Conservation (phyloP, 2,329 filamentous ascomycete genomes). For the Fonsecaea erecta region DNA sequence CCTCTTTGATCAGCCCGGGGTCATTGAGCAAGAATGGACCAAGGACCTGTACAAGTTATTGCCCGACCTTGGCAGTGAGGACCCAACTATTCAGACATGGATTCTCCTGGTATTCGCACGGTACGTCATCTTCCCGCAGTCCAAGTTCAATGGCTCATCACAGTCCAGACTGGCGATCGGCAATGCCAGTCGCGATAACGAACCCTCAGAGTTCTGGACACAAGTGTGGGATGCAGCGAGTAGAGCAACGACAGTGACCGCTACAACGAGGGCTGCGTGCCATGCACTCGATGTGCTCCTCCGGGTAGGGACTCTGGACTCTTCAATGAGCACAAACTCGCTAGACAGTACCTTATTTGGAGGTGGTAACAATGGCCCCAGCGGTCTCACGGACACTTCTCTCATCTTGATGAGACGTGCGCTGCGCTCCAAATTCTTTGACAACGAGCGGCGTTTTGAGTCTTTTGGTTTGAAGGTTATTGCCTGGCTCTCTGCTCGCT, state of each 20-base stretch:
- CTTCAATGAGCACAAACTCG: constrained; percentile 12
- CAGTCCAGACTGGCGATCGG: constrained; percentile 4
- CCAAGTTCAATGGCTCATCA: not conserved
- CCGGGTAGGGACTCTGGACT: constrained; percentile 13
- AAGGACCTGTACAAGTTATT: constrained; percentile 13
- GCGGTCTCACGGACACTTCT: constrained; percentile 77
- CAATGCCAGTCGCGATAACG: not conserved
- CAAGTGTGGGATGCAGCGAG: constrained; percentile 31
- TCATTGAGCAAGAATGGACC: constrained; percentile 9
- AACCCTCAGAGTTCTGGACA: constrained; percentile 21
- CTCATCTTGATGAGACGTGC: constrained; percentile 73
- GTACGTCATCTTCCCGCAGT: constrained; percentile 9
- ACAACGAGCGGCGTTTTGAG: constrained; percentile 71
- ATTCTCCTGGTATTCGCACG: constrained; percentile 26
- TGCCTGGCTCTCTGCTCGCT: constrained; percentile 79
- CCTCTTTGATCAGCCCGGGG: constrained; percentile 24
- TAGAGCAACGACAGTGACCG: constrained; percentile 20
- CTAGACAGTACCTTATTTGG: constrained; percentile 30
- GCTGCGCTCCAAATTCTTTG: constrained; percentile 64
- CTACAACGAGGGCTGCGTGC: constrained; percentile 30
- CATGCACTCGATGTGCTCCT: constrained; percentile 28
- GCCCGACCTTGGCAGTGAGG: constrained; percentile 22
- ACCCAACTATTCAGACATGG: constrained; percentile 28
- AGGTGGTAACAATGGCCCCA: constrained; percentile 81
- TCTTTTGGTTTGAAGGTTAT: constrained; percentile 72